Conservation (phyloP, 306 rosid genomes). For the Acacia acuminata region DNA sequence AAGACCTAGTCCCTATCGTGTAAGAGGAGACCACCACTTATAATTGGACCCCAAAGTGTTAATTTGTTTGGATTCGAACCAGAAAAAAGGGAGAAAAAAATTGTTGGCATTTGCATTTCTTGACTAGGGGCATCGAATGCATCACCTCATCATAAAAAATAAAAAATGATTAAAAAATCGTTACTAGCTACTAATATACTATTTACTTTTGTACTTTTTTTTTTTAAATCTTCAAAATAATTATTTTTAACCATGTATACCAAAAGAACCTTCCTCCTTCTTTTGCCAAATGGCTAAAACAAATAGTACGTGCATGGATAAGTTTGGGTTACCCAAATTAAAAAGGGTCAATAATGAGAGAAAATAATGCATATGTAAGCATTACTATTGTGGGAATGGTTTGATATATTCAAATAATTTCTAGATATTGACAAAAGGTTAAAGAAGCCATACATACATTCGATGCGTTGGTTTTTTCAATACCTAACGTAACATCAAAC, state of each 20-base stretch:
- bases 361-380: neutral
- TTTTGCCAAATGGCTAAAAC: neutral
- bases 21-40: neutral
- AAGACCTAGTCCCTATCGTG: conserved; percentile 7
- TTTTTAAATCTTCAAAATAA: too few relatives aligned
- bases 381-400: conserved; percentile 3
- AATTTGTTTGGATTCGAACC: conserved; percentile 6
- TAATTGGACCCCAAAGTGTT: neutral
- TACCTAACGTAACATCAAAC: conserved; percentile 23
- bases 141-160: neutral
- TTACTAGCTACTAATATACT: too few relatives aligned
- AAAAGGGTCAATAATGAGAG: conserved; percentile 25
- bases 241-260: neutral
- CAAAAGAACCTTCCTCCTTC: neutral
- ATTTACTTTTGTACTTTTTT: too few relatives aligned
- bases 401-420: neutral
- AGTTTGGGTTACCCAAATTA: conserved; percentile 11
- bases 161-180: neutral
- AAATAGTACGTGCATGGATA: neutral
- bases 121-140: neutral
- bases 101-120: neutral
- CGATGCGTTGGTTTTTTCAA: neutral
- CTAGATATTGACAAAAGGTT: neutral
- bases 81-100: neutral
- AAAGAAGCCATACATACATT: neutral